Base-by-base conservation (phyloP, 345 rosid species). In the Arabis hirsuta region DNA sequence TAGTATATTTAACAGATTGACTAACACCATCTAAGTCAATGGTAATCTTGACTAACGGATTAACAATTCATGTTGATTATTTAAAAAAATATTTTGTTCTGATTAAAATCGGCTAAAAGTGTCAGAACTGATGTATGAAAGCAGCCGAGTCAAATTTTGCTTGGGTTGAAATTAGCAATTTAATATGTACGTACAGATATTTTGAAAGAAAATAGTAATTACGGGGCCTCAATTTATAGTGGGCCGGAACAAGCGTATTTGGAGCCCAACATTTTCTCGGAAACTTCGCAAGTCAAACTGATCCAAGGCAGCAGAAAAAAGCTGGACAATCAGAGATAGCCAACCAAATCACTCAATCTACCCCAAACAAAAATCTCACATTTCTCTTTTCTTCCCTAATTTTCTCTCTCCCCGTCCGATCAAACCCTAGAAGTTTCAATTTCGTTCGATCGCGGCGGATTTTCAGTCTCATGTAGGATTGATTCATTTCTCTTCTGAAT, bases 381-480 rank as follows among this genome's bases (percentile, higher is more conserved):
- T 44, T 57, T 55, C 41, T 57, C 62, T 13, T 56, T 16, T 16
- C 39, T 41, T 12, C 5, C 32, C 32, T 29, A 34, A 22, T 22
- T 24, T 13, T 42, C 38, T 27, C 13, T 4, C 24, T 42, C 0
- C 24, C 62, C 1, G n/a, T 36, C 9, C 29, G 29, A 36, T 57
- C 65, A 61, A 61, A 61, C 65, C 65, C 65, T 61, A 61, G 38
- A 22, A 24, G 12, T 60, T 4, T 24, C 65, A 24, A 12, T 12
- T 24, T 14, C 3, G 9, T 60, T 60, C 34, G 38, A 43, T 26
- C 65, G 2, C 65, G 22, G 34, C 20, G 50, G 34, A 4, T 60
- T 26, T 2, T 59, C 47, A 10, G 16, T 59, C 32, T 22, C 65
- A 60, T 60, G 65, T 62, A 62, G 67, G 67, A 44, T 45, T 45